Conservation (phyloP, 345 rosid genomes). For the Salix brachista region DNA sequence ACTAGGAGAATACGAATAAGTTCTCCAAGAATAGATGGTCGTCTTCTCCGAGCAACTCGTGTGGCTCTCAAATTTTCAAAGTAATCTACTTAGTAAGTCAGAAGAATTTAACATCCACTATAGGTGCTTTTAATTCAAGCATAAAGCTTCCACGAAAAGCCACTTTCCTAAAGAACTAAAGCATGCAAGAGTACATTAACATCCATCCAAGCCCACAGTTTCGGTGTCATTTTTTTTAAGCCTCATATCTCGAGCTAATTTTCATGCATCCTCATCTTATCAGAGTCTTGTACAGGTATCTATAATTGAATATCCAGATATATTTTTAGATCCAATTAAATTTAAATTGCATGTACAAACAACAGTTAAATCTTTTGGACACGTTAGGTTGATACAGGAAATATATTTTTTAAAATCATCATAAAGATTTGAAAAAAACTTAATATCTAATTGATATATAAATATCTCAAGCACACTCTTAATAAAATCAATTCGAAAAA, state of each 20-base stretch:
- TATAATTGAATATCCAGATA: too few relatives aligned
- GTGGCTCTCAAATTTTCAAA: background rate
- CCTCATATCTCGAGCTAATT: background rate
- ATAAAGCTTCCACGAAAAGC: background rate
- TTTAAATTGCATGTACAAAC: too few relatives aligned
- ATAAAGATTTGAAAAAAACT: too few relatives aligned
- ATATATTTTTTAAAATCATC: too few relatives aligned
- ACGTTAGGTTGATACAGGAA: too few relatives aligned
- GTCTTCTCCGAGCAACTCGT: conserved; percentile 19
- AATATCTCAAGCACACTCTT: too few relatives aligned
- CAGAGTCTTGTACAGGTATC: background rate
- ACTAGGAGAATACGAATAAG: conserved; percentile 21
- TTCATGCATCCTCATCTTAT: background rate
- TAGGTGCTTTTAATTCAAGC: background rate
- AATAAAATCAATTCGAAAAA: too few relatives aligned
- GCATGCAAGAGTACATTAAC: background rate
- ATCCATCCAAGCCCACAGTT: background rate
- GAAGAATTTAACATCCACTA: background rate
- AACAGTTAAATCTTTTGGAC: too few relatives aligned
- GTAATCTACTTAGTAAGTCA: background rate
- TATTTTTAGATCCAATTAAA: too few relatives aligned
- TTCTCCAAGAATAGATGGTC: conserved; percentile 19
- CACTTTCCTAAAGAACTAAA: background rate
- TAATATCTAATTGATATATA: too few relatives aligned
- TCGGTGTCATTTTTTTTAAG: background rate